These are phyloP conservation scores for Scheffersomyces parashehatae DNA, from an alignment of 1,139 yeast genomes.

Conservation along the genomic window DNA sequence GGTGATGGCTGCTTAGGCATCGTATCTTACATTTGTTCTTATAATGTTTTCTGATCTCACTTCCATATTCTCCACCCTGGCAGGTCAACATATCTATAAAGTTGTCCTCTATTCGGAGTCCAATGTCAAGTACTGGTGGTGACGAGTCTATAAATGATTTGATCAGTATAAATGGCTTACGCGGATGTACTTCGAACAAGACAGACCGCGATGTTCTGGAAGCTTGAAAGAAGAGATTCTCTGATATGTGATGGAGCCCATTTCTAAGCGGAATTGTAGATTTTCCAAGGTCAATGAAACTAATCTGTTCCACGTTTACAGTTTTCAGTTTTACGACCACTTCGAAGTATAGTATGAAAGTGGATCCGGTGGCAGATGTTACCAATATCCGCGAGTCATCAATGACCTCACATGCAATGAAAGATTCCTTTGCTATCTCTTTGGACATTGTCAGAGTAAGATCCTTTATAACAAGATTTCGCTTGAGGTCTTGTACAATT, in stretches of 20 bases:
- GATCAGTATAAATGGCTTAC: conserved; percentile 30
- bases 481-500: not conserved
- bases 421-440: conserved; percentile 7
- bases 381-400: conserved; percentile 30
- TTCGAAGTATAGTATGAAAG: conserved; percentile 29
- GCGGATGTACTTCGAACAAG: conserved; percentile 28
- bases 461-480: conserved; percentile 13
- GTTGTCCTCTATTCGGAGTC: conserved; percentile 6
- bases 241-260: conserved; percentile 29
- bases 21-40: not conserved
- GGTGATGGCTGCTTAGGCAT: not conserved
- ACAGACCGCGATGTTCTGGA: conserved; percentile 37
- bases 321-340: conserved; percentile 2
- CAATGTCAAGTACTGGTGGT: conserved; percentile 39
- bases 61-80: conserved; percentile 42
- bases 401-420: conserved; percentile 17
- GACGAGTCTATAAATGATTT: conserved; percentile 24
- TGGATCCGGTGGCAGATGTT: conserved; percentile 32
- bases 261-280: conserved; percentile 26
- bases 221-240: conserved; percentile 31
- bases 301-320: conserved; percentile 19
- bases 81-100: conserved; percentile 23
- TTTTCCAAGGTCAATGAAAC: conserved; percentile 30
- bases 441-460: conserved; percentile 4
- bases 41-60: conserved; percentile 27